phyloP scores from a whole-genome alignment of 257 asterid species.

The Jasminum sambac region DNA sequence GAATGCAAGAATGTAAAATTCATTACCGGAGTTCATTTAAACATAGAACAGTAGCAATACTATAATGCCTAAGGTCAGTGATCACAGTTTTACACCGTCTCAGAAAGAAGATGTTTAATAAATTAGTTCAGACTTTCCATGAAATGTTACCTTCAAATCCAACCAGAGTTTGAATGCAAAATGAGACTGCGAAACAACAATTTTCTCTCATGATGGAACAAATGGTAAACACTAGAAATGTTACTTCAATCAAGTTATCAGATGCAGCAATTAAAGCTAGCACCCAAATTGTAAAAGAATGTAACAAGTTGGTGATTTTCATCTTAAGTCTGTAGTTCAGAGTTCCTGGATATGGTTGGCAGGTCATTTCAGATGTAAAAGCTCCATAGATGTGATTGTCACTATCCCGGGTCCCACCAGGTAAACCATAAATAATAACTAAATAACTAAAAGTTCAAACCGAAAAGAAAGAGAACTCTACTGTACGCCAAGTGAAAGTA shows the following conservation, averaged over 20 bases:
- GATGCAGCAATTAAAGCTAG: conserved; percentile 23
- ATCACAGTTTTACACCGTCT: not conserved
- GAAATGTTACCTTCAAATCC: not conserved
- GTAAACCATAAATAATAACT: conserved; percentile 20
- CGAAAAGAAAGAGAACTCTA: conserved; percentile 22
- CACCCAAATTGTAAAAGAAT: conserved; percentile 8
- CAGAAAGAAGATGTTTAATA: conserved; percentile 1
- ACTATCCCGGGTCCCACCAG: conserved; percentile 40
- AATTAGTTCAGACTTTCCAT: not conserved
- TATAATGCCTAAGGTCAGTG: not conserved
- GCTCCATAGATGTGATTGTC: conserved; percentile 27
- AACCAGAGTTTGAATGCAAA: not conserved
- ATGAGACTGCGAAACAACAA: conserved; percentile 13
- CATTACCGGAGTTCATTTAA: not conserved
- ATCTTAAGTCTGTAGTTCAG: conserved; percentile 1
- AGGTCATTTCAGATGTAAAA: conserved; percentile 30
- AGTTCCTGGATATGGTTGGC: conserved; percentile 26
- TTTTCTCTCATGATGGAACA: not conserved
- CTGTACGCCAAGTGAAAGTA: conserved; percentile 14
- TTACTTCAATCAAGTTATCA: conserved; percentile 11
- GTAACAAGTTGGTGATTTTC: not conserved
- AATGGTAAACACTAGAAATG: not conserved
- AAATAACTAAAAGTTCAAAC: conserved; percentile 22
- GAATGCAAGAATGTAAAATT: not conserved
- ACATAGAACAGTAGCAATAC: not conserved